phyloP scores from a whole-genome alignment of 345 rosid genomes.

The Isatis tinctoria region DNA sequence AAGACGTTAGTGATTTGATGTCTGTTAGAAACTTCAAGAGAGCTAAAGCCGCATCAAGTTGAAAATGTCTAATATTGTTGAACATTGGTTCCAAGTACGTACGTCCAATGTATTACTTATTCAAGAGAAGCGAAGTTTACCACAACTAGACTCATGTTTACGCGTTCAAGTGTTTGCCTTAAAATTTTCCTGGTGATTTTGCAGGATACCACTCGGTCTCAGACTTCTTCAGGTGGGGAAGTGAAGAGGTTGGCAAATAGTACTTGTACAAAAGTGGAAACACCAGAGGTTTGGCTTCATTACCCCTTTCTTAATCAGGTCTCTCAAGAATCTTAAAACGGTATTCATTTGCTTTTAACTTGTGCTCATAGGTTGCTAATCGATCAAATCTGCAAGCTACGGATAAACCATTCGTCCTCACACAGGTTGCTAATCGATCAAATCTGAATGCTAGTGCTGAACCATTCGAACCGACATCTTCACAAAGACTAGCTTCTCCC shows the following conservation, averaged over 20 bases:
- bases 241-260: constrained; percentile 9
- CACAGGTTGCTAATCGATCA: constrained; percentile 14
- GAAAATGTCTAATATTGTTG: not conserved
- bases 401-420: constrained; percentile 22
- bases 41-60: not conserved
- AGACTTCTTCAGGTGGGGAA: constrained; percentile 18
- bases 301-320: not conserved
- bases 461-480: constrained; percentile 17
- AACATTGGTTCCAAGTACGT: not conserved
- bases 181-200: constrained; percentile 4
- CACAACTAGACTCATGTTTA: not conserved
- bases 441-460: constrained; percentile 22
- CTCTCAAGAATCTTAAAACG: not conserved
- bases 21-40: not conserved
- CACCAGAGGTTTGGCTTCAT: constrained; percentile 23
- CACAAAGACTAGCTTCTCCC: constrained; percentile 12
- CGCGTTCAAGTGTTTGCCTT: not conserved
- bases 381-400: constrained; percentile 19
- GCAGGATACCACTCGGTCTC: constrained; percentile 21
- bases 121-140: not conserved
- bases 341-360: not conserved
- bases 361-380: constrained; percentile 12
- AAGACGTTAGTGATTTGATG: constrained; percentile 1
- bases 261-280: not conserved
- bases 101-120: not conserved